Evolutionary conservation across 306 rosid genomes (phyloP).

Genomic region (Sindora glabra): DNA sequence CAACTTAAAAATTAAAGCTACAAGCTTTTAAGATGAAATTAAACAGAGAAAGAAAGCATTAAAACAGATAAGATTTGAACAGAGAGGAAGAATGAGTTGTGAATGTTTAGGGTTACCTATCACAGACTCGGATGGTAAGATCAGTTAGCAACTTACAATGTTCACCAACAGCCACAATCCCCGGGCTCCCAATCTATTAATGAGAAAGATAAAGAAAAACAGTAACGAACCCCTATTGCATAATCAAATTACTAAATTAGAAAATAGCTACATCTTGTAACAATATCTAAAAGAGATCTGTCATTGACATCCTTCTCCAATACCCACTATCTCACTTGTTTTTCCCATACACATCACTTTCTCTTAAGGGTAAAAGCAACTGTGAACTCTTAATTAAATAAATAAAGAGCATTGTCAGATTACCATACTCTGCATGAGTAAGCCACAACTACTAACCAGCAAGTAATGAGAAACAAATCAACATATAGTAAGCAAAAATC

Average conservation of each 20-base stretch:
- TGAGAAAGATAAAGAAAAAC: background rate
- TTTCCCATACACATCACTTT: background rate
- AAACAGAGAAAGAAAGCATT: too few relatives aligned
- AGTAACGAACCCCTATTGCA: too few relatives aligned
- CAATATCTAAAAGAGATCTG: background rate
- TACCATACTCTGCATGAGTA: too few relatives aligned
- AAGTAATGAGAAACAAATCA: too few relatives aligned
- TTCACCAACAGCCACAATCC: slow-evolving; percentile 74
- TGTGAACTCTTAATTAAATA: background rate
- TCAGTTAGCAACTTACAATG: slow-evolving; percentile 63
- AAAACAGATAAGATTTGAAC: too few relatives aligned
- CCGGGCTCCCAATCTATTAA: slow-evolving; percentile 72
- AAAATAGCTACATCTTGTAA: too few relatives aligned
- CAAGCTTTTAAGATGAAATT: background rate
- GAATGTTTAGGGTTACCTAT: slow-evolving; percentile 70
- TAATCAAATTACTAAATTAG: too few relatives aligned
- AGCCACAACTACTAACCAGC: too few relatives aligned
- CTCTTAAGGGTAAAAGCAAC: background rate
- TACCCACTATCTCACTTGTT: too few relatives aligned
- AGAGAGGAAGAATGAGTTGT: too few relatives aligned
- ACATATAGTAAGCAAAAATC: too few relatives aligned
- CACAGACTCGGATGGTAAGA: slow-evolving; percentile 88
- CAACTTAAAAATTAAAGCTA: background rate
- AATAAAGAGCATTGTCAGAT: too few relatives aligned
- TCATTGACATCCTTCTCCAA: background rate